These are phyloP conservation scores for Proliferodiscus dingleyae DNA, from an alignment of 2,329 filamentous ascomycete species.

Conservation along the genomic window DNA sequence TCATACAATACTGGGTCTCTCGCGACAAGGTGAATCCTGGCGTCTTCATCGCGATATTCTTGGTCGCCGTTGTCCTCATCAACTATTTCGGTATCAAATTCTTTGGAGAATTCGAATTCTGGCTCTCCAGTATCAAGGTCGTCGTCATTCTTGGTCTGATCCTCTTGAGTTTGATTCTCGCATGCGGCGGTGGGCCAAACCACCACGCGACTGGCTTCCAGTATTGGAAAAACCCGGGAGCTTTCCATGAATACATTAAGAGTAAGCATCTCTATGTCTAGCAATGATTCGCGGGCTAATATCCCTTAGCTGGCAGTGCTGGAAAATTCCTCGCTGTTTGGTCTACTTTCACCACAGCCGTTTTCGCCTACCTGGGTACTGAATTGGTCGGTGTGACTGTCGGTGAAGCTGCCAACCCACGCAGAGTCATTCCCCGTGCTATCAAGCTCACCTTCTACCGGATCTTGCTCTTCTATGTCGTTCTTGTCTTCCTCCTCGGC, in stretches of 20 bases:
- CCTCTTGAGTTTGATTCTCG: conserved; percentile 58
- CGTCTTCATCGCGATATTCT: conserved; percentile 71
- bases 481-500: conserved; percentile 57
- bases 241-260: conserved; percentile 37
- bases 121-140: conserved; percentile 63
- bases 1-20: conserved; percentile 72
- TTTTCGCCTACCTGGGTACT: conserved; percentile 58
- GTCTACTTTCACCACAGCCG: conserved; percentile 45
- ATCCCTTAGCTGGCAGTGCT: no score
- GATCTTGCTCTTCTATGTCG: conserved; percentile 58
- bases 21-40: conserved; percentile 65
- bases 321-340: conserved; percentile 41
- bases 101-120: conserved; percentile 47
- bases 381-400: conserved; percentile 60
- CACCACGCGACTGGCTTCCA: conserved; percentile 45
- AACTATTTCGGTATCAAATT: conserved; percentile 52
- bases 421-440: conserved; percentile 62
- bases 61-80: conserved; percentile 57
- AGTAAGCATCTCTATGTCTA: conserved; percentile 40
- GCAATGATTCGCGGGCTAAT: neutral
- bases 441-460: conserved; percentile 58
- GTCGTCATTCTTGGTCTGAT: conserved; percentile 62
- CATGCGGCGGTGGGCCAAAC: conserved; percentile 60
- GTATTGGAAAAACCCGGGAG: conserved; percentile 44
- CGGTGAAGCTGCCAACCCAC: conserved; percentile 59